Evolutionary conservation across 129 eudicot genomes (phyloP).

Genomic region (Chrysanthemum makinoi): DNA sequence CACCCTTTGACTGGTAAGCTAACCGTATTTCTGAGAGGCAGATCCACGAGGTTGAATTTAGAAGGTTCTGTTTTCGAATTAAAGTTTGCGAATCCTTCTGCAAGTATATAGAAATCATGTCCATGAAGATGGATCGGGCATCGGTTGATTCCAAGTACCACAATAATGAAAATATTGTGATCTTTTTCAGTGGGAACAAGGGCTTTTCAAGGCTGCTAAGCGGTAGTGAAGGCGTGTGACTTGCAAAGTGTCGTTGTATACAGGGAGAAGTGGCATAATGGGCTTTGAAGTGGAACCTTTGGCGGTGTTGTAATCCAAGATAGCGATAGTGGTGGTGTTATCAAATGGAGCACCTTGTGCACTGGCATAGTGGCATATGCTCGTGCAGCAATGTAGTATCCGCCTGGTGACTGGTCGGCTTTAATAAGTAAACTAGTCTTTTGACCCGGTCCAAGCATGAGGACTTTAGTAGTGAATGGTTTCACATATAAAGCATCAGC

Average conservation of each 20-base stretch:
- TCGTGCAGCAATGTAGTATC: conserved; percentile 90
- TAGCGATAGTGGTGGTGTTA: conserved; percentile 95
- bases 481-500: conserved; percentile 92
- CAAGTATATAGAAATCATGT: neutral
- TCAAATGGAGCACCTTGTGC: conserved; percentile 93
- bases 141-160: neutral
- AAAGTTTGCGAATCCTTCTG: neutral
- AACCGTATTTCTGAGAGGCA: conserved; percentile 6
- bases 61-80: neutral
- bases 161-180: too few species aligned
- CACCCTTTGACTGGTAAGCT: neutral
- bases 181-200: neutral
- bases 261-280: conserved; percentile 60
- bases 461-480: conserved; percentile 81
- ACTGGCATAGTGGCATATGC: conserved; percentile 91
- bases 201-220: conserved; percentile 60
- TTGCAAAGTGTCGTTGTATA: conserved; percentile 81
- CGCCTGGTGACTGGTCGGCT: conserved; percentile 76
- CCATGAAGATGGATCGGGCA: conserved; percentile 6
- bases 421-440: conserved; percentile 84
- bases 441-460: conserved; percentile 98
- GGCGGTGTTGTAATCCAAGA: conserved; percentile 75
- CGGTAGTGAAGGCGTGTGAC: conserved; percentile 70
- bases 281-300: conserved; percentile 39
- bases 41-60: neutral